phyloP scores from a whole-genome alignment of 805 yeast genomes.

The Sugiyamaella smithiae region DNA sequence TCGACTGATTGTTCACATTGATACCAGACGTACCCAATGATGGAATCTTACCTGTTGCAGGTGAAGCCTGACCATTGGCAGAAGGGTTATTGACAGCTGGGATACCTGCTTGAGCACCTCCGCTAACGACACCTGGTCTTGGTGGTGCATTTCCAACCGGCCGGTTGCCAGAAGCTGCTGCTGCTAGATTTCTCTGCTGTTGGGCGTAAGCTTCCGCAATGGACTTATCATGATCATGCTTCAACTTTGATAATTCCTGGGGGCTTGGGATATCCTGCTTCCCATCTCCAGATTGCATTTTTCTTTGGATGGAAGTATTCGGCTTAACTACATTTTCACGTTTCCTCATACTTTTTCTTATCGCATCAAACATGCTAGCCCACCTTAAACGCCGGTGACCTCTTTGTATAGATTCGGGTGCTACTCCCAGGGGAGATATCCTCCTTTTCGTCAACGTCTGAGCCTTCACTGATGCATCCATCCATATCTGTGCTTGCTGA shows the following conservation, averaged over 20 bases:
- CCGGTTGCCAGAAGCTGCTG: constrained; percentile 19
- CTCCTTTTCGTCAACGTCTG: constrained; percentile 86
- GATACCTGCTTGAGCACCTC: constrained; percentile 12
- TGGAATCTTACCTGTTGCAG: neutral
- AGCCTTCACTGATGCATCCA: constrained; percentile 84
- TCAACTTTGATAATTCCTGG: constrained; percentile 75
- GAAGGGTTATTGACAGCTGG: neutral
- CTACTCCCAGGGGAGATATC: constrained; percentile 90
- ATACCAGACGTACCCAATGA: constrained; percentile 1
- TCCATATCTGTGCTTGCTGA: constrained; percentile 81
- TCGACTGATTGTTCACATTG: constrained; percentile 15
- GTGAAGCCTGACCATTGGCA: constrained; percentile 9
- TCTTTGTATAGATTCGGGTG: constrained; percentile 85
- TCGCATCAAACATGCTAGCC: constrained; percentile 97
- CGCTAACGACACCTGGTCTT: constrained; percentile 5
- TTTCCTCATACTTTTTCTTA: constrained; percentile 84
- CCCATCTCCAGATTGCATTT: constrained; percentile 28
- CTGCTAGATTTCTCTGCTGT: constrained; percentile 26
- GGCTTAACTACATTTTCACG: constrained; percentile 75
- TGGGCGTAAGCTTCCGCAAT: constrained; percentile 55
- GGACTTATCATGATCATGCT: constrained; percentile 81
- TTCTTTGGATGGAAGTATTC: constrained; percentile 41
- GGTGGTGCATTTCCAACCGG: constrained; percentile 1
- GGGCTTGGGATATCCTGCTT: constrained; percentile 63
- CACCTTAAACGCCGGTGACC: constrained; percentile 89